Conservation (phyloP, 108 stramenopile species). For the Skeletonema tropicum region DNA sequence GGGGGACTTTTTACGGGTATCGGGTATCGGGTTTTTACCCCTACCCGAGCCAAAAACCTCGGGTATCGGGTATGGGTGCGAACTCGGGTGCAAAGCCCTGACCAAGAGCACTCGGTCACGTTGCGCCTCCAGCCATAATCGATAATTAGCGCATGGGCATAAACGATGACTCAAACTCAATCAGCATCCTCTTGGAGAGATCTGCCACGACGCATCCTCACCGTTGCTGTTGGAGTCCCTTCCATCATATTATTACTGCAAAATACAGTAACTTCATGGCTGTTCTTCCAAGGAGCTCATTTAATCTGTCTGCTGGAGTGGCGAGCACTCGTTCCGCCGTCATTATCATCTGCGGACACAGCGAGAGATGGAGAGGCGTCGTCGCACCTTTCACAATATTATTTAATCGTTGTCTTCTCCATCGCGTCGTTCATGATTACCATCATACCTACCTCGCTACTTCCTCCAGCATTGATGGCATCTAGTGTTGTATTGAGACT, state of each 20-base stretch:
- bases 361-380: constrained; percentile 26
- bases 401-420: constrained; percentile 23
- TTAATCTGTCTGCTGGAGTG: constrained; percentile 59
- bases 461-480: constrained; percentile 28
- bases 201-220: constrained; percentile 71
- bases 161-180: neutral
- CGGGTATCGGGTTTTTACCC: too few species aligned
- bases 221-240: constrained; percentile 77
- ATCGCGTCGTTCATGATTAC: constrained; percentile 30
- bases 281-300: constrained; percentile 73
- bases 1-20: too few species aligned
- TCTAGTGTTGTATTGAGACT: constrained; percentile 24
- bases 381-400: constrained; percentile 7
- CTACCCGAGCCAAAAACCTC: too few species aligned
- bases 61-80: too few species aligned
- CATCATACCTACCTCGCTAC: constrained; percentile 16
- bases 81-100: too few species aligned
- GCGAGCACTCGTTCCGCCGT: constrained; percentile 28
- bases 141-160: too few species aligned
- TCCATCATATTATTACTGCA: constrained; percentile 57
- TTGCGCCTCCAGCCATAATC: too few species aligned
- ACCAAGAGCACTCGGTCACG: too few species aligned
- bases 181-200: constrained; percentile 43
- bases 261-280: constrained; percentile 31
- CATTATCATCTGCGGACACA: constrained; percentile 9